Base-by-base conservation (phyloP, 2,329 filamentous ascomycete species). In the Paecilomyces sp. region DNA sequence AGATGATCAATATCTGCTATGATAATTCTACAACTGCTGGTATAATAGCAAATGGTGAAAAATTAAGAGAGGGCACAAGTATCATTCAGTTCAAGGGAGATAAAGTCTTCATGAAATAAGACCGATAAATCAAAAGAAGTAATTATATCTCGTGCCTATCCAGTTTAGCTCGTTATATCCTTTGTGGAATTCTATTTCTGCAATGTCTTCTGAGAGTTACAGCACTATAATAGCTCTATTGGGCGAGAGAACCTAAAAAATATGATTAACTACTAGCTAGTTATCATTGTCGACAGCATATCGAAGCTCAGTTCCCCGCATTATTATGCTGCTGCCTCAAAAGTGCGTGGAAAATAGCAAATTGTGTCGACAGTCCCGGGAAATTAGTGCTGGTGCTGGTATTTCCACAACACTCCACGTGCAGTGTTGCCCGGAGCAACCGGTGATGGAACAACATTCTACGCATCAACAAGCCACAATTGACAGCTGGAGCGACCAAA, bases 371-470 rank as follows among this genome's bases (percentile, higher is more conserved):
- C n/a, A 8, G 6, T 8, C 7, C 6, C 13, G 41, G n/a, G 41
- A 2, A 9, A 18, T 8, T 9, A 47, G 41, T 18, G 5, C 6
- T 9, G 13, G 3, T 18, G 9, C 7, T 47, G 1, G n/a, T 47
- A 47, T 18, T 47, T 47, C 41, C 41, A 47, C 51, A 1, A 25
- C 13, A 30, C 24, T 2, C 22, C 56, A 28, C 54, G 56, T 50
- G 34, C 30, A 18, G 41, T 9, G 72, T 74, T 74, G 72, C 70
- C 66, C 63, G 55, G 66, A 66, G 72, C 72, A 74, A 74, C 71
- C 61, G 59, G 53, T 54, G 60, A 60, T 59, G 63, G 68, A 57
- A 68, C 64, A 68, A 70, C 67, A 68, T 61, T 57, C 57, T 50
- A 57, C 57, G 52, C 65, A 62, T 66, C 67, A 69, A 69, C 66